Evolutionary conservation across 1,284 basidiomycete species (phyloP).

Genomic region (Ustilago nuda): DNA sequence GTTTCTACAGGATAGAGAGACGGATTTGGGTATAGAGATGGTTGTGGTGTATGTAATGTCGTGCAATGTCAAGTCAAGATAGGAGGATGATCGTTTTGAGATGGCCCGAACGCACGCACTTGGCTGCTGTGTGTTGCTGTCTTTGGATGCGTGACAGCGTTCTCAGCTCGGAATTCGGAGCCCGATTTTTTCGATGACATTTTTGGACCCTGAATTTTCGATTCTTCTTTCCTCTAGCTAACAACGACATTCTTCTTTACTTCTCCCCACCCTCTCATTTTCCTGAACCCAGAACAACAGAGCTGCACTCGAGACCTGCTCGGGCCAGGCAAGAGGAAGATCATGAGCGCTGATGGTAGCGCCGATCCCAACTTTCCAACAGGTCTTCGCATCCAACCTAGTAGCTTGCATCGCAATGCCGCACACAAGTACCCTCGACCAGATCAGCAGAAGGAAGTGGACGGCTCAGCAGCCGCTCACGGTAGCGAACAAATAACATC

Average conservation of each 20-base stretch:
- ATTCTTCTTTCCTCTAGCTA: neutral
- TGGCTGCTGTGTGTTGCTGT: neutral
- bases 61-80: neutral
- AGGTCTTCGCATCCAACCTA: conserved; percentile 53
- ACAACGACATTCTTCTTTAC: neutral
- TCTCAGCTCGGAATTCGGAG: conserved; percentile 17
- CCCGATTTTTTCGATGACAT: conserved; percentile 13
- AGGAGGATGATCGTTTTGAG: conserved; percentile 3
- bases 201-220: conserved; percentile 38
- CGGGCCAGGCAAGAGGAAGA: conserved; percentile 9
- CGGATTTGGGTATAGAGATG: no score
- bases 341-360: conserved; percentile 25
- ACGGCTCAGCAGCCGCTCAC: neutral
- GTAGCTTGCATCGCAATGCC: conserved; percentile 32
- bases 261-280: neutral
- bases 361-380: conserved; percentile 61
- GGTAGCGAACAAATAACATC: conserved; percentile 12
- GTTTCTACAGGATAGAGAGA: neutral
- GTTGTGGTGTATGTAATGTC: neutral
- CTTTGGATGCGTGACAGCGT: conserved; percentile 1
- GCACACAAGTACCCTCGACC: neutral
- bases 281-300: neutral
- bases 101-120: conserved; percentile 30
- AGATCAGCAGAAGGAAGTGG: neutral
- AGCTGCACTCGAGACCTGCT: conserved; percentile 13